These are phyloP conservation scores for Fraxinus baroniana DNA, from an alignment of 305 asterid species.

Conservation along the genomic window DNA sequence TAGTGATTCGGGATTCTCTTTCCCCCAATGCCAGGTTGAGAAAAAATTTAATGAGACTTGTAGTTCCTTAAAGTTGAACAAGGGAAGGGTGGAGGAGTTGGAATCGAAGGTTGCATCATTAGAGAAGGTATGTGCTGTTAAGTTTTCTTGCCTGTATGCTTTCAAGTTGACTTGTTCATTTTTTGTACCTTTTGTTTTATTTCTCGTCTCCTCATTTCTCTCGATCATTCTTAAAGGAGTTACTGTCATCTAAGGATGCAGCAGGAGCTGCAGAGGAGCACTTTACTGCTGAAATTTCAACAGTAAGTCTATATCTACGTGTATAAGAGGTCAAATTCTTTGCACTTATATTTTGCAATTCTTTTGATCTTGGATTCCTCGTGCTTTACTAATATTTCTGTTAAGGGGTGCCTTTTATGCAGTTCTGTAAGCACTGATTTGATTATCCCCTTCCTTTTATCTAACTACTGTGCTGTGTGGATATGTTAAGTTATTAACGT, in stretches of 20 bases:
- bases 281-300: slow-evolving; percentile 69
- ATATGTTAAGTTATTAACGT: neutral
- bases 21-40: slow-evolving; percentile 47
- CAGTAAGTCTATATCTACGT: slow-evolving; percentile 43
- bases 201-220: too few species aligned
- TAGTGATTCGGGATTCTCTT: neutral
- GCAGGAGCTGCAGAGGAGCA: slow-evolving; percentile 69
- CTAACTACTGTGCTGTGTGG: neutral
- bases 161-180: too few species aligned
- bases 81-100: slow-evolving; percentile 70
- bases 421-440: neutral
- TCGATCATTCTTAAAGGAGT: too few species aligned
- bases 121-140: too few species aligned
- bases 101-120: slow-evolving; percentile 66
- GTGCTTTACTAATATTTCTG: neutral
- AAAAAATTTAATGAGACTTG: slow-evolving; percentile 54
- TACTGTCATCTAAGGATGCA: slow-evolving; percentile 54
- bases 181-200: too few species aligned
- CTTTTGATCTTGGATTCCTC: neutral
- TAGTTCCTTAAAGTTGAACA: slow-evolving; percentile 51
- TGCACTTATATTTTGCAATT: neutral
- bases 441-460: neutral
- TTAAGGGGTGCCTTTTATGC: neutral
- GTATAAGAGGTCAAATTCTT: neutral
- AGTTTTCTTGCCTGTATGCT: too few species aligned